Base-by-base conservation (phyloP, 2,329 filamentous ascomycete genomes). In the Neoscytalidium dimidiatum region DNA sequence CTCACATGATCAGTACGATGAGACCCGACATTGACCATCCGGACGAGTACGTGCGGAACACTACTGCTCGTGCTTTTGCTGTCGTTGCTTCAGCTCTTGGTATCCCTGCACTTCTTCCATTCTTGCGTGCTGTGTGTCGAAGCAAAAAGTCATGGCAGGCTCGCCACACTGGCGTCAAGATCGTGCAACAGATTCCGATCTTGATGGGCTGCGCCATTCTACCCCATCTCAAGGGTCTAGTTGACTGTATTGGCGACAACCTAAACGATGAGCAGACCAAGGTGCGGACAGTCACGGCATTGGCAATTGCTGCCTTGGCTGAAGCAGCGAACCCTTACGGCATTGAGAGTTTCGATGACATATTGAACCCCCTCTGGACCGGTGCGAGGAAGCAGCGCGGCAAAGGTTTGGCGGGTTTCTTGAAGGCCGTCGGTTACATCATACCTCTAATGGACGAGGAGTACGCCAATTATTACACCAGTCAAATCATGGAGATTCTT, bases 81-180 rank as follows among this genome's bases (percentile, higher is more conserved):
- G 95, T 99, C 6, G 95, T 99, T 41, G 95, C 95, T 2, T 97
- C 94, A 21, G 95, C 95, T 19, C 87, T 99, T 6, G 95, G 95
- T 56, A 99, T 99, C 64, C 95, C 95, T 3, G 94, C 95, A 9
- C 87, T 99, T 52, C 86, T 99, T 28, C 95, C 95, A 2, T 99
- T 99, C 84, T 83, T 99, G 46, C 88, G 94, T 72, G 95, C 96
- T 66, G 95, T 99, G 19, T 99, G 95, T 77, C 90, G 93, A 76
- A 97, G 93, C 81, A 98, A 98, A 81, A 99, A 99, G 80, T 98
- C 95, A 64, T 99, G 95, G 95, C 94, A 98, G 77, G 95, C 95
- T 62, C 86, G 95, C 67, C 95, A 99, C 77, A 99, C 95, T 2
- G 95, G 95, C 81, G 95, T 99, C 69, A 99, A 99, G 83, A 99